A percentile compares a stretch with the other conserved stretches of the same genome.
These are phyloP conservation scores for Mrakia blollopis DNA, from an alignment of 768 basidiomycete genomes.

Conservation along the genomic window DNA sequence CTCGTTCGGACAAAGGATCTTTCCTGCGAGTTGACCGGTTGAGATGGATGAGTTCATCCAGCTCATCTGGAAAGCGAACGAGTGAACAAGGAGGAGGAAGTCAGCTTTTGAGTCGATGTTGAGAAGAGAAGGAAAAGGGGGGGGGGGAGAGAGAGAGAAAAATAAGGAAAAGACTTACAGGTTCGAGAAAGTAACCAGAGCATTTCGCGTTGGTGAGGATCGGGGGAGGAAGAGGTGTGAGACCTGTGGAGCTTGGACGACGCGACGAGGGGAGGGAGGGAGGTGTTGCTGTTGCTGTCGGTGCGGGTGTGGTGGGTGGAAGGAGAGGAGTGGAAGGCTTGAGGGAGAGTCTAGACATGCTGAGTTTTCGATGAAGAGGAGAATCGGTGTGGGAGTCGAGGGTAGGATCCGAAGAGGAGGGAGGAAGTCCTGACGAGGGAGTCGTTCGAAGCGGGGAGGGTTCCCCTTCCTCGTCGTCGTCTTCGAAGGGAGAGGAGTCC, in stretches of 20 bases:
- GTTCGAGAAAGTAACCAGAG: conserved; percentile 95
- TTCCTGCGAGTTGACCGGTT: conserved; percentile 73
- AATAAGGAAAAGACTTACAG: conserved; percentile 53
- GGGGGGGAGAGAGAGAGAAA: not conserved
- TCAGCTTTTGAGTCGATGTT: not conserved
- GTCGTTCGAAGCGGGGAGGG: not conserved
- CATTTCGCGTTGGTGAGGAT: conserved; percentile 64
- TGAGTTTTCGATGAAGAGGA: not conserved
- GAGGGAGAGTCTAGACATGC: not conserved
- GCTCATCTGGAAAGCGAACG: conserved; percentile 58
- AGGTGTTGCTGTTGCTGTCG: not conserved
- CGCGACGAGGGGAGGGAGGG: not conserved
- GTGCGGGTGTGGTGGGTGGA: not conserved
- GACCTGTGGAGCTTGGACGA: not conserved
- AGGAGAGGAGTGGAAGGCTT: not conserved
- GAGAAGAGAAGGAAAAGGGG: conserved; percentile 2
- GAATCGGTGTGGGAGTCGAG: conserved; percentile 7
- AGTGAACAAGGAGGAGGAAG: not conserved
- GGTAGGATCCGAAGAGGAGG: not conserved
- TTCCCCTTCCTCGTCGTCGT: not conserved
- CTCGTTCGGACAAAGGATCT: conserved; percentile 85
- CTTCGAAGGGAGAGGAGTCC: not conserved
- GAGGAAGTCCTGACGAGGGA: not conserved
- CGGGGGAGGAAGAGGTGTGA: not conserved
- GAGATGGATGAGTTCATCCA: conserved; percentile 90